Base-by-base conservation (phyloP, 768 basidiomycete genomes). In the Naganishia vaughanmartiniae region DNA sequence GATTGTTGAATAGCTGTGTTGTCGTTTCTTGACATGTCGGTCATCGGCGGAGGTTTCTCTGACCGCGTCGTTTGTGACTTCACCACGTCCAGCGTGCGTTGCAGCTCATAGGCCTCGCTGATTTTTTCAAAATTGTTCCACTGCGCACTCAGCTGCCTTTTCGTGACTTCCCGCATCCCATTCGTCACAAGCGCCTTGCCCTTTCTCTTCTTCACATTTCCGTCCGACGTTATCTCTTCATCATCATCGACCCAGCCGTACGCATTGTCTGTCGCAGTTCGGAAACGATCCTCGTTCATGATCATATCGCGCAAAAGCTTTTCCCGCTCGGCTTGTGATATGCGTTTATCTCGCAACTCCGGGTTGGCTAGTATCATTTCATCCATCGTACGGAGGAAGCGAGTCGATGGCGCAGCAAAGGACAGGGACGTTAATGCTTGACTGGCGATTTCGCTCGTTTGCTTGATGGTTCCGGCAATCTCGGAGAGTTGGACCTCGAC, bases 201-300 rank as follows among this genome's bases (percentile, higher is more conserved):
- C 60, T 28, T 63, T 30, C 42, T 46, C 60, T 63, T 42, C 42
- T 30, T 63, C 24, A 63, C 24, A n/a, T 45, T 26, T 26, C 60
- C 60, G 17, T 45, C 39, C 42, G 60, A 2, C 2, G 31, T 63
- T 1, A 63, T 28, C 30, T 63, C 60, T 15, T 63, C 39, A 28
- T 63, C 60, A 45, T 63, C 60, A 42, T 63, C 60, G 11, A 63
- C 60, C 60, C 60, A 63, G 11, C 60, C 60, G 28, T 63, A 63
- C 26, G 60, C 60, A 30, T 63, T 63, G 42, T 63, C 60, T 4
- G 60, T 63, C 21, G 60, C 60, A 3, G n/a, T 28, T n/a, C 30
- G 36, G 60, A 63, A 63, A n/a, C 46, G 1, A 28, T 63, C 21
- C 15, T 63, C 60, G 7, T 42, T 30, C 60, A 63, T 63, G 19